Conservation (phyloP, 129 eudicot genomes). For the Flaveria ramosissima region DNA sequence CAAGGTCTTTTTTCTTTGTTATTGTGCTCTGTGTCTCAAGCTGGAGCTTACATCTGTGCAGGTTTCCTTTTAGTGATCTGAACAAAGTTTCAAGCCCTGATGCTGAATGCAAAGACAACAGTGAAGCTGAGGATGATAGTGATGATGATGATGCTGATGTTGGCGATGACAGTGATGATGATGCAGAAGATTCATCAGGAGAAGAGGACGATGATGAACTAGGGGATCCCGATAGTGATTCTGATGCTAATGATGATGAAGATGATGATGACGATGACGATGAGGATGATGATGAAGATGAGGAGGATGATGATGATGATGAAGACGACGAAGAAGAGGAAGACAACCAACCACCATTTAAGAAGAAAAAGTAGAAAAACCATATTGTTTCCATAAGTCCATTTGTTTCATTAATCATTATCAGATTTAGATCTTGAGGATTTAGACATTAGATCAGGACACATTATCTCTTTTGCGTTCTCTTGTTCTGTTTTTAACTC, state of each 20-base stretch:
- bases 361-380: conserved; percentile 32
- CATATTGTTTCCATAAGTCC: background rate
- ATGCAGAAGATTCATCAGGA: conserved; percentile 45
- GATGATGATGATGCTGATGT: conserved; percentile 45
- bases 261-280: conserved; percentile 8
- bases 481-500: background rate
- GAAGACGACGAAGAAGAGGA: conserved; percentile 27
- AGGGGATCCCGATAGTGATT: conserved; percentile 28
- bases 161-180: conserved; percentile 38
- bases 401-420: conserved; percentile 1
- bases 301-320: conserved; percentile 16
- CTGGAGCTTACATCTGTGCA: conserved; percentile 26
- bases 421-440: conserved; percentile 11
- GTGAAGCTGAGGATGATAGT: conserved; percentile 46
- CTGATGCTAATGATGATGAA: conserved; percentile 14
- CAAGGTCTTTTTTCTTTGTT: background rate
- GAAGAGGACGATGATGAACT: conserved; percentile 45
- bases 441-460: conserved; percentile 4
- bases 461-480: background rate
- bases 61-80: conserved; percentile 53
- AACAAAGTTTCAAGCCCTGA: conserved; percentile 31
- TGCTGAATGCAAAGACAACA: conserved; percentile 45
- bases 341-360: conserved; percentile 39
- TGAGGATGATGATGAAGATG: conserved; percentile 7
- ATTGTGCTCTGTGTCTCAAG: conserved; percentile 14